Evolutionary conservation across 1,284 basidiomycete species (phyloP).

Genomic region (Pulveroboletus ridleyi): DNA sequence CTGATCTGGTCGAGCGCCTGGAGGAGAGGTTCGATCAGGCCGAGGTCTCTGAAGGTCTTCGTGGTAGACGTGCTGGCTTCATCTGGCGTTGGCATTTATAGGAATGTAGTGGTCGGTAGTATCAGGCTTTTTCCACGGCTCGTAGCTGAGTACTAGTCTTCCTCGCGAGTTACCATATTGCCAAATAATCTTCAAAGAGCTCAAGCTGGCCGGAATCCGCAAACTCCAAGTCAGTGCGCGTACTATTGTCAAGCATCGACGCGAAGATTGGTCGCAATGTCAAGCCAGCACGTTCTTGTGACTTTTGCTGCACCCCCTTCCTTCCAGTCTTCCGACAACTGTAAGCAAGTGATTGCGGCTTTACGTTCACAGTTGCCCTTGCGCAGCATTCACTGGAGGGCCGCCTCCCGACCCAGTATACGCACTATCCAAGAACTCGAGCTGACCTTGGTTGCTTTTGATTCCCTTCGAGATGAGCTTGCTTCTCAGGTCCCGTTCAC

Average conservation of each 20-base stretch:
- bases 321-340: constrained; percentile 71
- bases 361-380: constrained; percentile 82
- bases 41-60: constrained; percentile 74
- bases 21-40: constrained; percentile 90
- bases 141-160: neutral
- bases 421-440: constrained; percentile 90
- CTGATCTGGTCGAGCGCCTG: constrained; percentile 85
- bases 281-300: constrained; percentile 54
- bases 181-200: neutral
- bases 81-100: constrained; percentile 56
- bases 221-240: neutral
- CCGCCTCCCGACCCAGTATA: constrained; percentile 68
- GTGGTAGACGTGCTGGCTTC: constrained; percentile 65
- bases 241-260: constrained; percentile 5
- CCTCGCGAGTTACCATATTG: neutral
- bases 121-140: constrained; percentile 29
- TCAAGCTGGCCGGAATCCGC: neutral
- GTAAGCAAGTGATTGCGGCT: constrained; percentile 72
- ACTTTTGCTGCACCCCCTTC: constrained; percentile 71
- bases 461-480: constrained; percentile 74
- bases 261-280: constrained; percentile 30
- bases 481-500: constrained; percentile 80
- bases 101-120: neutral
- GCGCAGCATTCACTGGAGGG: constrained; percentile 92
- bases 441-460: constrained; percentile 75